These are phyloP conservation scores for Naematelia encephala DNA, from an alignment of 768 basidiomycete genomes.

Conservation along the genomic window DNA sequence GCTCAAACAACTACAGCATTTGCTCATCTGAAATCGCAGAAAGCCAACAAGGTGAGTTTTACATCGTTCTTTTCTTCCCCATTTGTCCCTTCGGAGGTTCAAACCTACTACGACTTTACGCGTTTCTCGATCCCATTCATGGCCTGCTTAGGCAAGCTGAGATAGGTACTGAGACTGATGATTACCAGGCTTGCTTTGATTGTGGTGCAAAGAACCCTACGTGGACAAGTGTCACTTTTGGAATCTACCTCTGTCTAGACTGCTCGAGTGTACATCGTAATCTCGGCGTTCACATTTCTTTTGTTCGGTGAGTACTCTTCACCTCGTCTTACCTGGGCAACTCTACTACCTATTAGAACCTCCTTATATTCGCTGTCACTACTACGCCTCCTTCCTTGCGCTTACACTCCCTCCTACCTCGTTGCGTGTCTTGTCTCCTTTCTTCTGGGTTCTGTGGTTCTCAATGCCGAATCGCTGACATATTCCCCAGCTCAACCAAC, in stretches of 20 bases:
- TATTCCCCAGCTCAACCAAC: conserved; percentile 87
- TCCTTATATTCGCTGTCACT: not conserved
- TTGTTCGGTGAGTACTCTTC: conserved; percentile 68
- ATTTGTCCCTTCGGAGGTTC: no score
- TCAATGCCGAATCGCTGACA: no score
- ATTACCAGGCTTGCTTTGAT: conserved; percentile 82
- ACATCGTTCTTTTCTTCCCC: not conserved
- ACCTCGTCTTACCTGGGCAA: not conserved
- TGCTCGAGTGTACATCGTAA: conserved; percentile 94
- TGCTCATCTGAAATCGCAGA: conserved; percentile 73
- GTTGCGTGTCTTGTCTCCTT: no score
- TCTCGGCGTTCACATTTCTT: conserved; percentile 96
- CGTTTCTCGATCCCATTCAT: no score
- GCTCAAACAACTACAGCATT: conserved; percentile 84
- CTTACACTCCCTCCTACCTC: no score
- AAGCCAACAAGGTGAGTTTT: conserved; percentile 62
- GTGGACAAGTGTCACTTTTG: conserved; percentile 95
- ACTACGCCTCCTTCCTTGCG: not conserved
- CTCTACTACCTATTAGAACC: no score
- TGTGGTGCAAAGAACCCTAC: conserved; percentile 94
- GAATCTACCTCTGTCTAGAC: conserved; percentile 94
- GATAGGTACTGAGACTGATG: not conserved
- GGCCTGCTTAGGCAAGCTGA: no score
- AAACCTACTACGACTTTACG: no score
- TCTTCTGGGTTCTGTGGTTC: not conserved